A percentile compares a stretch with the other conserved stretches of the same genome.
Evolutionary conservation across 108 stramenopile genomes (phyloP).

Genomic region (Cyclotella distinguenda): DNA sequence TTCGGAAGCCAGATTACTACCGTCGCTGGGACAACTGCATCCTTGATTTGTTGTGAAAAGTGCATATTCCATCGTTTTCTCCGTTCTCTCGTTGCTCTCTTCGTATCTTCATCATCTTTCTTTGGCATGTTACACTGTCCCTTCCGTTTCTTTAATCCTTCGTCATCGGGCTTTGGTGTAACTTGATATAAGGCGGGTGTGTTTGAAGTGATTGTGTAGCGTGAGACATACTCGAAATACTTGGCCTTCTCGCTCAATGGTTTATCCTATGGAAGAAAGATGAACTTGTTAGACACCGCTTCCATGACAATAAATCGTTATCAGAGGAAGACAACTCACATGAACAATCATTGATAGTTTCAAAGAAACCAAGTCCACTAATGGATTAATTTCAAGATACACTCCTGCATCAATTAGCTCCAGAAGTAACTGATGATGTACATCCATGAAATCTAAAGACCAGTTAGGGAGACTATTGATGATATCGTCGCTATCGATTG

Average conservation of each 20-base stretch:
- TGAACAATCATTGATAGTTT: no score
- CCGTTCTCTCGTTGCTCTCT: neutral
- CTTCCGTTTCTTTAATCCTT: neutral
- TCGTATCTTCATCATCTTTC: neutral
- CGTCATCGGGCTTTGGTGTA: neutral
- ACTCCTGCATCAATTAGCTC: neutral
- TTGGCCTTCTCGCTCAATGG: neutral
- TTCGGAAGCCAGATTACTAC: conserved; percentile 2
- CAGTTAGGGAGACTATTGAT: neutral
- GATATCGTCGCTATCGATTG: neutral
- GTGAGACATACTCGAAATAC: neutral
- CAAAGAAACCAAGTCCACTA: no score
- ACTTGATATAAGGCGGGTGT: neutral
- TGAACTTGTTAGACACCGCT: neutral
- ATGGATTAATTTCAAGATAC: neutral
- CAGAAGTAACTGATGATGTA: conserved; percentile 1
- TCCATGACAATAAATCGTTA: neutral
- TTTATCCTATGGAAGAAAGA: neutral
- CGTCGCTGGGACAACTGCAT: neutral
- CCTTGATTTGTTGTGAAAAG: conserved; percentile 2
- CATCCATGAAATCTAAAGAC: neutral
- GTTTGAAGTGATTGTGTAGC: neutral
- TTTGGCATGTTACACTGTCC: neutral
- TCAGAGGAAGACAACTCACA: neutral
- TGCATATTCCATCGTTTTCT: neutral